Conservation (phyloP, 108 stramenopile species). For the Fragilaria crotonensis region DNA sequence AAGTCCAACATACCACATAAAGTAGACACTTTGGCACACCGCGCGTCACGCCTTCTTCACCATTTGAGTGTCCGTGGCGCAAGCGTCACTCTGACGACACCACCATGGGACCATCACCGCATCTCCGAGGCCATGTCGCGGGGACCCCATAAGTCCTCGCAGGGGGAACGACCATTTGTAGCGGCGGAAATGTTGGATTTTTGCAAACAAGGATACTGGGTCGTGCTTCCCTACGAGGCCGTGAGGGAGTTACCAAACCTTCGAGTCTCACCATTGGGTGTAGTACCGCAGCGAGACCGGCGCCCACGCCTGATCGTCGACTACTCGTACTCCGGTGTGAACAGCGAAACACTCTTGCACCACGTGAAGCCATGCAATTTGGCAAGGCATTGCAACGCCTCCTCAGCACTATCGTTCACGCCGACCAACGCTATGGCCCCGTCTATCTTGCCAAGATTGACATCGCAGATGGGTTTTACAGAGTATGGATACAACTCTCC, state of each 20-base stretch:
- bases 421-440: constrained; percentile 1
- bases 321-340: constrained; percentile 20
- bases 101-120: constrained; percentile 8
- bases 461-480: constrained; percentile 14
- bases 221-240: constrained; percentile 11
- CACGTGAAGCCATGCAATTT: constrained; percentile 9
- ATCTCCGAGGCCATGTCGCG: constrained; percentile 7
- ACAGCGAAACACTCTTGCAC: not conserved
- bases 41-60: constrained; percentile 11
- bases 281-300: constrained; percentile 26
- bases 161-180: not conserved
- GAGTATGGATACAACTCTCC: not conserved
- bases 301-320: constrained; percentile 24
- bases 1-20: too few species aligned
- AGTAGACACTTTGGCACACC: constrained; percentile 9
- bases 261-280: too few species aligned
- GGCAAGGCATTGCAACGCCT: not conserved
- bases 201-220: too few species aligned
- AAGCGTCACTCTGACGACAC: constrained; percentile 2
- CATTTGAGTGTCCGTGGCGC: constrained; percentile 6
- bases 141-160: constrained; percentile 19
- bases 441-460: too few species aligned
- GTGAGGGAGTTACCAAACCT: constrained; percentile 5
- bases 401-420: not conserved
- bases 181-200: constrained; percentile 6